Conservation (phyloP, 2,329 filamentous ascomycete genomes). For the Aspergillus alliaceus region DNA sequence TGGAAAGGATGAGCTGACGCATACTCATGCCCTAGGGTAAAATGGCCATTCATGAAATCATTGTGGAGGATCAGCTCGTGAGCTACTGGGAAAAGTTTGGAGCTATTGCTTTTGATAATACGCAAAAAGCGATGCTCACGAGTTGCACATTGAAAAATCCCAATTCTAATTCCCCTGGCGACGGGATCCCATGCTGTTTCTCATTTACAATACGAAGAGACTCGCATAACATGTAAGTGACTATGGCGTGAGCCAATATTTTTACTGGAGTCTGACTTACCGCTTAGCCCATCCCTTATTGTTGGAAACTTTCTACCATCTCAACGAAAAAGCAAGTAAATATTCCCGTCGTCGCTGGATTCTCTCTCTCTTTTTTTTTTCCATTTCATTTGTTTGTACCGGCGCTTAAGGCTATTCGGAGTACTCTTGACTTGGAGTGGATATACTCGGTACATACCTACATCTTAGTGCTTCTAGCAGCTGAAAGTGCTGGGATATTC, state of each 20-base stretch:
- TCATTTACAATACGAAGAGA: slow-evolving; percentile 95
- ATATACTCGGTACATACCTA: neutral
- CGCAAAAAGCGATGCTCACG: slow-evolving; percentile 91
- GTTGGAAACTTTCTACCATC: slow-evolving; percentile 96
- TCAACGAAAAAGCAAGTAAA: slow-evolving; percentile 56
- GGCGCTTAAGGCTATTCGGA: slow-evolving; percentile 6
- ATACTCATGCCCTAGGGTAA: slow-evolving; percentile 65
- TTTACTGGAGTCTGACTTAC: slow-evolving; percentile 2
- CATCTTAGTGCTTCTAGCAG: neutral
- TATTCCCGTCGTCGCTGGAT: no score
- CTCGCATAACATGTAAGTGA: slow-evolving; percentile 87
- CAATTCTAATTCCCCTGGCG: slow-evolving; percentile 63
- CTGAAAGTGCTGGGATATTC: neutral
- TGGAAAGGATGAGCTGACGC: slow-evolving; percentile 3
- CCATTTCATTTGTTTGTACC: neutral
- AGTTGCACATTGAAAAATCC: slow-evolving; percentile 89
- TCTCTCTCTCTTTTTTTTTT: neutral
- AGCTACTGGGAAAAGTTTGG: slow-evolving; percentile 99
- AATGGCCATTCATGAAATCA: slow-evolving; percentile 90
- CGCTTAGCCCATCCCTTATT: slow-evolving; percentile 81
- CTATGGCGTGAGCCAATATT: neutral
- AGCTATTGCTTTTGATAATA: slow-evolving; percentile 91
- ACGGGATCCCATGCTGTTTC: slow-evolving; percentile 89
- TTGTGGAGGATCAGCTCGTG: slow-evolving; percentile 91
- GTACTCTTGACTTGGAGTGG: no score